Conservation (phyloP, 2,329 filamentous ascomycete genomes). For the Aspergillus piperis region DNA sequence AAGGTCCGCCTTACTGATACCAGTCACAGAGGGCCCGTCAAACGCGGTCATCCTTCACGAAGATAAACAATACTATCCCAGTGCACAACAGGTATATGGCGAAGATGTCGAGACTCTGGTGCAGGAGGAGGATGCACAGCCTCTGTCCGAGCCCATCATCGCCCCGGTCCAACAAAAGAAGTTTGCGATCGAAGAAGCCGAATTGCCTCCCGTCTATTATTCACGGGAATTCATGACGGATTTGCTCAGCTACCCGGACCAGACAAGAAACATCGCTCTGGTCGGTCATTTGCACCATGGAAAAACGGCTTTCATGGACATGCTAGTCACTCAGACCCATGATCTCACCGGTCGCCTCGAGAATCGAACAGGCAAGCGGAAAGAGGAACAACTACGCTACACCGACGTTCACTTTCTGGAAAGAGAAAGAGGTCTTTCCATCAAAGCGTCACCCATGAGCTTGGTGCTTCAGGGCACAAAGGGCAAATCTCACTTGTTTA, state of each 20-base stretch:
- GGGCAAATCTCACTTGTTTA: constrained; percentile 92
- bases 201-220: constrained; percentile 85
- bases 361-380: constrained; percentile 74
- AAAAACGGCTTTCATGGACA: constrained; percentile 98
- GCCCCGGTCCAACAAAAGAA: constrained; percentile 92
- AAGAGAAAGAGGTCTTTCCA: constrained; percentile 83
- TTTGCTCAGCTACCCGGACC: constrained; percentile 92
- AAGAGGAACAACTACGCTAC: constrained; percentile 89
- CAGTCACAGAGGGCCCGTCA: constrained; percentile 74
- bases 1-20: background rate
- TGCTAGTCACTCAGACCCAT: constrained; percentile 94
- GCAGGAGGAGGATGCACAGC: constrained; percentile 95
- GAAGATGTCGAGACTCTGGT: constrained; percentile 92
- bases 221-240: constrained; percentile 92
- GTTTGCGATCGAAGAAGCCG: constrained; percentile 88
- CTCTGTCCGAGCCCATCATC: constrained; percentile 88
- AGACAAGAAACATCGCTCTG: constrained; percentile 88
- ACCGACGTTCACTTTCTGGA: constrained; percentile 91
- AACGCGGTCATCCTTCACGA: constrained; percentile 98
- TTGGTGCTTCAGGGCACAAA: constrained; percentile 83
- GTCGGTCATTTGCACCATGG: constrained; percentile 95
- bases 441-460: constrained; percentile 94
- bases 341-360: constrained; percentile 78
- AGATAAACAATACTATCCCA: constrained; percentile 99
- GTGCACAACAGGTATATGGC: constrained; percentile 94